Evolutionary conservation across 371 early-diverging fungal genomes (phyloP), one percentile per base, ranked within the genome.

Genomic region (Nosema muscidifuracis): DNA sequence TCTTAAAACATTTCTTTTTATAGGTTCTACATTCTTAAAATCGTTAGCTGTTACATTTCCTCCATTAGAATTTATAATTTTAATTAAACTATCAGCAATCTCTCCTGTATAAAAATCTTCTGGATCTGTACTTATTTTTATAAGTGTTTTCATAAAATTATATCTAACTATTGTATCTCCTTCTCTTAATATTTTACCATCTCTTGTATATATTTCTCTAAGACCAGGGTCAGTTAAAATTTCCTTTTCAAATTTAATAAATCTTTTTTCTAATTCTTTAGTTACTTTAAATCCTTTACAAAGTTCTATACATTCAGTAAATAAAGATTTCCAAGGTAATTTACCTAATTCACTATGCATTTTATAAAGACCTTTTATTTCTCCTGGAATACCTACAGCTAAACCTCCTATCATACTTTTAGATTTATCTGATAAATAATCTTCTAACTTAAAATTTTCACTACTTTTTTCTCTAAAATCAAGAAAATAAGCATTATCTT

Each of bases 381-480:
- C 94, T 13, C 92, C 92, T 15, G 96, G 98, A 0, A 94, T 88
- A 36, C 87, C 95, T 9, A 93, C 87, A 2, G 92, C 79, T 47
- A 91, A 77, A 0, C 91, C 91, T 13, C 94, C 93, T 40, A 79
- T 61, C 73, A 86, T 86, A 0, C 92, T 88, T 0, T 79, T 63
- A 28, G 78, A 80, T 7, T 89, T 89, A 58, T 89, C 78, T 10
- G 84, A 68, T 44, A 80, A 75, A 81, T 86, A 94, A 90, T 92
- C 89, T 68, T 89, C 86, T 33, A 77, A 72, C 18, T 77, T 82
- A 0, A 92, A 83, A 7, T 84, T 87, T n/a, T 75, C 81, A 4
- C 94, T 93, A 0, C 97, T 95, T 0, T 83, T 85, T 83, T 98
- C 99, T 55, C 99, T 42, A 88, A 89, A 34, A 88, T 85, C 85